Percentiles rank a stretch among this genome's conserved stretches.
Evolutionary conservation across 768 basidiomycete species (phyloP).

Genomic region (Dacryopinax primogenitus): DNA sequence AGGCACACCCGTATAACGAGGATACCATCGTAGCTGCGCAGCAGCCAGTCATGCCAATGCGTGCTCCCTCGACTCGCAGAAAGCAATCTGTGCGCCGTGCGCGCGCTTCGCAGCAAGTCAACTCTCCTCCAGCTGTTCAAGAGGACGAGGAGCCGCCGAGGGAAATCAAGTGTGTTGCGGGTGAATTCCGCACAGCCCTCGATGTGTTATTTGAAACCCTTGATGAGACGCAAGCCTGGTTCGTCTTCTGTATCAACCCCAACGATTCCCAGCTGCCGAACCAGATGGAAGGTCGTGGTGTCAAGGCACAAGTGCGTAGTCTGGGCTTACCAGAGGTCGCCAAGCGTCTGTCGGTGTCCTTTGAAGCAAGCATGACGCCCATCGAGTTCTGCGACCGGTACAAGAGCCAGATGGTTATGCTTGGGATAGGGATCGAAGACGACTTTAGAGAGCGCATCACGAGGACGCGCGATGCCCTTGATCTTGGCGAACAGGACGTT

Average conservation of each 20-base stretch:
- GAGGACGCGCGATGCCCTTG: constrained; percentile 39
- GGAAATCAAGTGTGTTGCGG: constrained; percentile 58
- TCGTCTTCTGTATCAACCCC: constrained; percentile 82
- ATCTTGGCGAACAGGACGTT: constrained; percentile 54
- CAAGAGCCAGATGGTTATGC: constrained; percentile 43
- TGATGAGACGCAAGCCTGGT: constrained; percentile 82
- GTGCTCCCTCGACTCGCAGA: constrained; percentile 76
- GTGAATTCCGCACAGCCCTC: constrained; percentile 75
- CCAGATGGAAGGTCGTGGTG: constrained; percentile 80
- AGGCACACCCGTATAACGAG: constrained; percentile 82
- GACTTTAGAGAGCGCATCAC: constrained; percentile 40
- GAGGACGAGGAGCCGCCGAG: constrained; percentile 23
- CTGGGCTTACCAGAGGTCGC: constrained; percentile 68
- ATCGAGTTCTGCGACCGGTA: constrained; percentile 82
- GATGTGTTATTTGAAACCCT: constrained; percentile 79
- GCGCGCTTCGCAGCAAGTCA: constrained; percentile 10
- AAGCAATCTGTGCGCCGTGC: constrained; percentile 57
- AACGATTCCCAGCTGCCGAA: constrained; percentile 93
- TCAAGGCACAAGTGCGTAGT: constrained; percentile 83
- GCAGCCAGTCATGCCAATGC: constrained; percentile 87
- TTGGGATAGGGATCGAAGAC: constrained; percentile 48
- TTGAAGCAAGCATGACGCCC: constrained; percentile 74
- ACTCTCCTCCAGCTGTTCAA: constrained; percentile 35
- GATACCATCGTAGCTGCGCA: constrained; percentile 93
- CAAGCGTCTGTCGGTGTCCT: constrained; percentile 48